Evolutionary conservation across 768 basidiomycete genomes (phyloP).

Genomic region (Rhodotorula sphaerocarpa): DNA sequence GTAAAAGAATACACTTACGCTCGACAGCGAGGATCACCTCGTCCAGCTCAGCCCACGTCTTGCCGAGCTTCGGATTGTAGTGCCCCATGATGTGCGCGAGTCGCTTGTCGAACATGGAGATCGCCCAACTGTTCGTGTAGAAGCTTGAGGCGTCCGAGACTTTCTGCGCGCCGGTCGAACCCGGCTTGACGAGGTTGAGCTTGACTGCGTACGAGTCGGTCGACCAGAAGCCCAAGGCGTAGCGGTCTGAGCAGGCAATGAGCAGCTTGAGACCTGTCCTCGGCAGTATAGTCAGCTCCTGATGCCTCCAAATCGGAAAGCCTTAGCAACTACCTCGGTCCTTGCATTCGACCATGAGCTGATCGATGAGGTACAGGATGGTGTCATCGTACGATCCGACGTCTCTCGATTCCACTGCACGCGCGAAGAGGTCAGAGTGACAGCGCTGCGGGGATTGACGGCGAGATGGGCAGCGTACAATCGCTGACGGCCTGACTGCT

Average conservation of each 20-base stretch:
- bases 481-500: constrained; percentile 27
- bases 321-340: constrained; percentile 13
- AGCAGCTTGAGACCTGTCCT: constrained; percentile 37
- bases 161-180: constrained; percentile 32
- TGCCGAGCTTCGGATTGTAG: constrained; percentile 32
- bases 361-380: constrained; percentile 38
- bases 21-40: constrained; percentile 37
- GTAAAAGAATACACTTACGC: constrained; percentile 9
- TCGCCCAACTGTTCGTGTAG: constrained; percentile 34
- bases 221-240: constrained; percentile 41
- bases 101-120: constrained; percentile 34
- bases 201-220: constrained; percentile 39
- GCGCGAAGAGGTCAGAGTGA: not conserved
- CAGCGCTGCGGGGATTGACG: not conserved
- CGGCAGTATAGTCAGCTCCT: not conserved
- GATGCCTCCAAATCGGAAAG: not conserved
- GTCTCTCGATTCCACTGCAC: constrained; percentile 30
- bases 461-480: constrained; percentile 1
- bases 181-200: constrained; percentile 31
- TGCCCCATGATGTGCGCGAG: constrained; percentile 37
- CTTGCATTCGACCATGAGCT: constrained; percentile 39
- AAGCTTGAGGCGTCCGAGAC: constrained; percentile 35
- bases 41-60: constrained; percentile 38
- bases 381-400: constrained; percentile 41
- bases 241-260: constrained; percentile 40